Evolutionary conservation across 495 filamentous ascomycete species (phyloP).

Genomic region (Halenospora varia): DNA sequence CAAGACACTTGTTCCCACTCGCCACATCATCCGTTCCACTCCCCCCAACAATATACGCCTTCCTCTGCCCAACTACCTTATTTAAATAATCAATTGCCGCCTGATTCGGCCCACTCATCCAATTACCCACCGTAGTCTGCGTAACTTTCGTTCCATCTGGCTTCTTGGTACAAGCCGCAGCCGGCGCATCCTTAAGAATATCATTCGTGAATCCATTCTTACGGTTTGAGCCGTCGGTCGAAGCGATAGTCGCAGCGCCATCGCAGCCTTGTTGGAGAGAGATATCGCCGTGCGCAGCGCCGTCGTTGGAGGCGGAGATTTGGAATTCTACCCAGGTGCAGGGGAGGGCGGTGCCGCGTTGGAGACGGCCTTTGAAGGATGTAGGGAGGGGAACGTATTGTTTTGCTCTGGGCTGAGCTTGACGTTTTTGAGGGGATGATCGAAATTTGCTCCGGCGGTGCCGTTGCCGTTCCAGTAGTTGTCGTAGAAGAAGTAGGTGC

Average conservation of each 20-base stretch:
- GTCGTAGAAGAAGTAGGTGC: conserved; percentile 36
- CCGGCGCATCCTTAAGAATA: conserved; percentile 32
- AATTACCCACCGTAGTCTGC: conserved; percentile 37
- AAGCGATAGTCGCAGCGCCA: conserved; percentile 35
- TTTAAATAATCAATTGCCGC: conserved; percentile 36
- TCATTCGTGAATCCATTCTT: conserved; percentile 34
- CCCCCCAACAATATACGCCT: conserved; percentile 38
- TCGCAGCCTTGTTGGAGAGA: conserved; percentile 39
- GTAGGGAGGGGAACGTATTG: conserved; percentile 29
- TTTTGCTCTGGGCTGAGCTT: conserved; percentile 26
- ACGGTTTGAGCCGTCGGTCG: conserved; percentile 32
- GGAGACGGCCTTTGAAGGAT: conserved; percentile 40
- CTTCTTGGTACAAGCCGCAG: conserved; percentile 30
- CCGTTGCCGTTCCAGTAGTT: conserved; percentile 43
- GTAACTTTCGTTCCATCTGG: conserved; percentile 30
- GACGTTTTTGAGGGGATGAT: conserved; percentile 33
- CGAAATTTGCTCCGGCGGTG: conserved; percentile 39
- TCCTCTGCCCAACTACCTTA: conserved; percentile 30
- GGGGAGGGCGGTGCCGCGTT: conserved; percentile 34
- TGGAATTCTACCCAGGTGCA: conserved; percentile 44
- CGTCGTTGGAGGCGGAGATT: conserved; percentile 34
- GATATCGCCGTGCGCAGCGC: conserved; percentile 38
- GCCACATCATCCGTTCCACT: conserved; percentile 34
- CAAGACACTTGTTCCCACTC: conserved; percentile 36
- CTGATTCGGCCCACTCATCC: conserved; percentile 36